Conservation (phyloP, 441 rosid genomes). For the Aquilaria agallochum region DNA sequence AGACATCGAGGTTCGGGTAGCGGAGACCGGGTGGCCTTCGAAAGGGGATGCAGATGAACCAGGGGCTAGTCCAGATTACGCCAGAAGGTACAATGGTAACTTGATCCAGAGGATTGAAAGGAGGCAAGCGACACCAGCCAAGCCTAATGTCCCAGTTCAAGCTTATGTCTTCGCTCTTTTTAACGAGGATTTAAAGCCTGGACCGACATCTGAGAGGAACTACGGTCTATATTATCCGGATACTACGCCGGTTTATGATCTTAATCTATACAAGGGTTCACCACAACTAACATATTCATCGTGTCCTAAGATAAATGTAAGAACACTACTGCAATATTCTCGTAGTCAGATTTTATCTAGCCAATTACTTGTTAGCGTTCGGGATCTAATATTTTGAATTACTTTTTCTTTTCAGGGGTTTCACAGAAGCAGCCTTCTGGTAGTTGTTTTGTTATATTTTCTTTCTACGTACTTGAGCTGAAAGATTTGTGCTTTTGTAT, state of each 20-base stretch:
- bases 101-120: constrained; percentile 41
- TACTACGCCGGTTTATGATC: constrained; percentile 58
- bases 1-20: constrained; percentile 48
- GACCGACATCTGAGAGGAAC: constrained; percentile 78
- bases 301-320: no score
- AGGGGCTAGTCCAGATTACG: constrained; percentile 68
- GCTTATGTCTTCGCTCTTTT: constrained; percentile 72
- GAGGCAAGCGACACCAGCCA: constrained; percentile 67
- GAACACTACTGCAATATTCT: no score
- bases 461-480: no score
- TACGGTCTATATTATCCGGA: constrained; percentile 78
- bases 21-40: constrained; percentile 96
- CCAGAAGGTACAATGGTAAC: constrained; percentile 60
- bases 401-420: no score
- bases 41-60: constrained; percentile 62
- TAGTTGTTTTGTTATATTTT: no score
- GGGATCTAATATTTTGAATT: no score
- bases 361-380: no score
- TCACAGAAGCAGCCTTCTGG: no score
- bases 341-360: no score
- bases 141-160: constrained; percentile 59
- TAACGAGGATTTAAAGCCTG: constrained; percentile 77
- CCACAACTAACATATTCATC: no score
- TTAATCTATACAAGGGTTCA: no score
- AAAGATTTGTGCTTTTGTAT: no score